phyloP scores from a whole-genome alignment of 1,284 basidiomycete genomes.

The Sanghuangporus weigelae region DNA sequence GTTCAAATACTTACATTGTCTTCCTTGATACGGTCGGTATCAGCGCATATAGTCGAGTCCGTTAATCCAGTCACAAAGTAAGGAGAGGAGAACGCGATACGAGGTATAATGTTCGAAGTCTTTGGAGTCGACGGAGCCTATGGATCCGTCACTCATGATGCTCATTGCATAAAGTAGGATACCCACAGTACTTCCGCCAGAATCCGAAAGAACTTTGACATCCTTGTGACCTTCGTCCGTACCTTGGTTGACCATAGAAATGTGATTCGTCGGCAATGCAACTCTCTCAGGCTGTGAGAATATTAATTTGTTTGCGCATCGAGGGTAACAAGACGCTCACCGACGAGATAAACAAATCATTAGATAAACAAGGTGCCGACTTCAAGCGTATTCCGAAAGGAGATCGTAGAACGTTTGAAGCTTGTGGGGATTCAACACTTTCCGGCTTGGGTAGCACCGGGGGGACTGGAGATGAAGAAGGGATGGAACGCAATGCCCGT shows the following conservation, averaged over 20 bases:
- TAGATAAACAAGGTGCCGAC: not conserved
- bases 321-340: not conserved
- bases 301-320: not conserved
- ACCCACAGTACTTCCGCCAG: not conserved
- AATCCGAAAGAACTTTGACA: not conserved
- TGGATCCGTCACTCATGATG: not conserved
- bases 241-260: not conserved
- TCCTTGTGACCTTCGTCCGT: not conserved
- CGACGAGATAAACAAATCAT: not conserved
- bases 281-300: not conserved
- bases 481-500: not conserved
- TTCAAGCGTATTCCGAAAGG: not conserved
- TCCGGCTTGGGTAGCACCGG: not conserved
- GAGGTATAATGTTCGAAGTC: not conserved
- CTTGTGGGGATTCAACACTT: not conserved
- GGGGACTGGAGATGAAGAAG: not conserved
- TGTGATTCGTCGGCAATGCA: not conserved
- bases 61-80: not conserved
- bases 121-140: not conserved
- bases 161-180: not conserved
- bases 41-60: conserved; percentile 2
- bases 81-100: not conserved
- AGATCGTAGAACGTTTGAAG: not conserved
- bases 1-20: not conserved
- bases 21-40: not conserved